A percentile compares a stretch with the other conserved stretches of the same genome.
phyloP scores from a whole-genome alignment of 495 filamentous ascomycete genomes.

The Daldinia concentrica region DNA sequence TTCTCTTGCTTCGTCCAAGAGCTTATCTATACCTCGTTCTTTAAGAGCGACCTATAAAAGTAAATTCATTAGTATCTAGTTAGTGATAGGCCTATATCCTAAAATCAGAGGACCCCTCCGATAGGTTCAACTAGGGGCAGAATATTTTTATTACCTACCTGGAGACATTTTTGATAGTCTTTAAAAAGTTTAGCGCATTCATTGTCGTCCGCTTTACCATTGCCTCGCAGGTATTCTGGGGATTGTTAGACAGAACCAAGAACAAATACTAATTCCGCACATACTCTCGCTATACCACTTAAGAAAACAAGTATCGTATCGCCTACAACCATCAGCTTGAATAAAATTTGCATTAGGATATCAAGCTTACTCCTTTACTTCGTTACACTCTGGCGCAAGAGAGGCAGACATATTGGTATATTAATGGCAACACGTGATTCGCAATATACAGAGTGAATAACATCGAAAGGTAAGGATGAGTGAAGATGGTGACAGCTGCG shows the following conservation, averaged over 20 bases:
- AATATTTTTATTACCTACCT: slow-evolving; percentile 59
- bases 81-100: background rate
- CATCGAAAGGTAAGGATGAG: background rate
- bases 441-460: slow-evolving; percentile 7
- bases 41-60: slow-evolving; percentile 75
- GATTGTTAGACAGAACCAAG: slow-evolving; percentile 13
- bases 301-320: slow-evolving; percentile 91
- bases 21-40: slow-evolving; percentile 83
- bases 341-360: background rate
- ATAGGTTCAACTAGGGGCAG: background rate
- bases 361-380: slow-evolving; percentile 81
- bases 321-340: slow-evolving; percentile 56
- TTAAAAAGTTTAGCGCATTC: slow-evolving; percentile 87
- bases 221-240: slow-evolving; percentile 84
- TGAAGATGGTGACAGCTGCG: slow-evolving; percentile 3
- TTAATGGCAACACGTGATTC: background rate
- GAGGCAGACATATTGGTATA: slow-evolving; percentile 63
- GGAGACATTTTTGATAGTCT: slow-evolving; percentile 83
- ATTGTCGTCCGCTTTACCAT: slow-evolving; percentile 71
- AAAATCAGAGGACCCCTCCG: slow-evolving; percentile 15
- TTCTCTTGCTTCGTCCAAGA: slow-evolving; percentile 85
- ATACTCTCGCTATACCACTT: slow-evolving; percentile 97
- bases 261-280: slow-evolving; percentile 40
- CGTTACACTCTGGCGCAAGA: slow-evolving; percentile 76
- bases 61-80: background rate